Conservation (phyloP, 2,329 filamentous ascomycete genomes). For the Cercospora berteroae region DNA sequence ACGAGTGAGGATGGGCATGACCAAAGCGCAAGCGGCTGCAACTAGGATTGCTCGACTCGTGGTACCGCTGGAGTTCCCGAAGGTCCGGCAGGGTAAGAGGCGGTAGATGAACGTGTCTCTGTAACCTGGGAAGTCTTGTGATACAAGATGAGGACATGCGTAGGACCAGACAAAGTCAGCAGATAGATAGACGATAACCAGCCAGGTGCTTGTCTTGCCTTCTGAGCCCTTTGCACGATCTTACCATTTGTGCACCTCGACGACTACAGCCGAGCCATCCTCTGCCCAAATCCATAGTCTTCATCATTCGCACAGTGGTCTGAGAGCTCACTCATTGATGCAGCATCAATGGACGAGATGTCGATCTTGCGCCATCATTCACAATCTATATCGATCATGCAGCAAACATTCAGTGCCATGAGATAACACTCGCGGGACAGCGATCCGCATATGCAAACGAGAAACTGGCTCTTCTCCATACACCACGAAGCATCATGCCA, state of each 20-base stretch:
- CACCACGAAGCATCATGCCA: background rate
- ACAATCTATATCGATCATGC: background rate
- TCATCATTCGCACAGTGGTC: background rate
- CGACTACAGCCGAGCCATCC: too few relatives aligned
- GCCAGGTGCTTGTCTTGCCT: background rate
- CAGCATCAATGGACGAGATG: background rate
- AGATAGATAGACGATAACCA: background rate
- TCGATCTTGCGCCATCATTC: background rate
- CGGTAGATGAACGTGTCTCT: background rate
- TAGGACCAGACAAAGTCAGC: background rate
- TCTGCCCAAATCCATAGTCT: background rate
- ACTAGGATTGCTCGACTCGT: conserved; percentile 68
- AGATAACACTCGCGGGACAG: background rate
- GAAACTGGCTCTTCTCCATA: too few relatives aligned
- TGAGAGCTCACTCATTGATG: background rate
- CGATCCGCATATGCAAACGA: too few relatives aligned
- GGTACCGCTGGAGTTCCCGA: conserved; percentile 81
- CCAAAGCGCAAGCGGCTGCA: conserved; percentile 59
- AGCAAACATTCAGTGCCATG: background rate
- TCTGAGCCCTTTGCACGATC: background rate
- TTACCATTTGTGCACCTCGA: background rate
- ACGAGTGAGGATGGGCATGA: conserved; percentile 52
- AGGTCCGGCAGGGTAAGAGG: conserved; percentile 37
- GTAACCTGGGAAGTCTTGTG: background rate
- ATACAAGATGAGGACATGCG: background rate